These are phyloP conservation scores for Extremus antarcticus DNA, from an alignment of 495 filamentous ascomycete species.

Conservation along the genomic window DNA sequence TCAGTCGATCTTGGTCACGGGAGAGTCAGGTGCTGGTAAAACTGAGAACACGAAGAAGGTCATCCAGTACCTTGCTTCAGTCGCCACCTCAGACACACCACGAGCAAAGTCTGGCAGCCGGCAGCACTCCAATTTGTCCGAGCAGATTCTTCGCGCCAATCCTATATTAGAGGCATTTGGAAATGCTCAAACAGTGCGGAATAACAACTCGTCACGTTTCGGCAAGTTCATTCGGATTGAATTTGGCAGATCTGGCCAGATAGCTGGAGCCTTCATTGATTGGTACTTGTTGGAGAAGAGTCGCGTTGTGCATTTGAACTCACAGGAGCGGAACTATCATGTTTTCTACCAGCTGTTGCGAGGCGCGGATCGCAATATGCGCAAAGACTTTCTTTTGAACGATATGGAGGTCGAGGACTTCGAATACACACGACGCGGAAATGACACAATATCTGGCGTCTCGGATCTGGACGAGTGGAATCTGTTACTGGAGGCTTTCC, in stretches of 20 bases:
- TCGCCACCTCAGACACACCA: slow-evolving; percentile 72
- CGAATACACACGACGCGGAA: slow-evolving; percentile 79
- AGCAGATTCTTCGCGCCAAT: slow-evolving; percentile 93
- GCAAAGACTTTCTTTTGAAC: slow-evolving; percentile 62
- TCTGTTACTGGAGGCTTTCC: slow-evolving; percentile 79
- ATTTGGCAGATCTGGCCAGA: slow-evolving; percentile 80
- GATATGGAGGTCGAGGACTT: slow-evolving; percentile 72
- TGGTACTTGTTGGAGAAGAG: slow-evolving; percentile 99
- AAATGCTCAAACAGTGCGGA: slow-evolving; percentile 93
- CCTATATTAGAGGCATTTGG: slow-evolving; percentile 97
- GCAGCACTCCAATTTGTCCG: slow-evolving; percentile 79
- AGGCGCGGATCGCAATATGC: slow-evolving; percentile 64
- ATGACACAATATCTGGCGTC: slow-evolving; percentile 80
- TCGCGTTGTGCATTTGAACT: slow-evolving; percentile 76
- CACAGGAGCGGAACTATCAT: slow-evolving; percentile 90
- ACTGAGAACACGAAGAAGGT: slow-evolving; percentile 99
- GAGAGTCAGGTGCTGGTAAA: slow-evolving; percentile 96
- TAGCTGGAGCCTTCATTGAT: slow-evolving; percentile 92
- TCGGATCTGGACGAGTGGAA: slow-evolving; percentile 90
- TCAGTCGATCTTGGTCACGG: slow-evolving; percentile 95
- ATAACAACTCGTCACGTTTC: slow-evolving; percentile 97
- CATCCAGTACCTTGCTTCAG: slow-evolving; percentile 94
- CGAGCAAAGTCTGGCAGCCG: slow-evolving; percentile 46
- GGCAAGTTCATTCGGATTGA: slow-evolving; percentile 99
- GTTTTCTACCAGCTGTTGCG: slow-evolving; percentile 92